phyloP scores from a whole-genome alignment of 805 yeast species.

The Suhomyces sp. region DNA sequence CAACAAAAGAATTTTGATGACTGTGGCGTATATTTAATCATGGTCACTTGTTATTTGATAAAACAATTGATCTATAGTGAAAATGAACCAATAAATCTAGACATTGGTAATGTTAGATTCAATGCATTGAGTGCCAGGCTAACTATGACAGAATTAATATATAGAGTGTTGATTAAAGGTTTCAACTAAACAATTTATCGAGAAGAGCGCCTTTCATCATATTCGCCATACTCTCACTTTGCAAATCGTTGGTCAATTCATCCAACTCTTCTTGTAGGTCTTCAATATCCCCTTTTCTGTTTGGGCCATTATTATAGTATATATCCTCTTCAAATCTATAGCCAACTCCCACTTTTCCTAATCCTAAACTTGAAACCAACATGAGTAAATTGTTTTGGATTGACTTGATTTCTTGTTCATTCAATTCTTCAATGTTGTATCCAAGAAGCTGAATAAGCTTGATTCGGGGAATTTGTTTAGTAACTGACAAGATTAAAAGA shows the following conservation, averaged over 20 bases:
- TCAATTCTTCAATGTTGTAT: constrained; percentile 14
- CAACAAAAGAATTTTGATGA: constrained; percentile 68
- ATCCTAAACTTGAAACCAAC: constrained; percentile 23
- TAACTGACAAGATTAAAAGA: constrained; percentile 27
- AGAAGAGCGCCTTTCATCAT: constrained; percentile 25
- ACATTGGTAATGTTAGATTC: constrained; percentile 39
- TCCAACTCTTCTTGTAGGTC: constrained; percentile 14
- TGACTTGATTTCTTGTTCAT: constrained; percentile 6
- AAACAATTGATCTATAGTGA: constrained; percentile 6
- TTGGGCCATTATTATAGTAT: constrained; percentile 21
- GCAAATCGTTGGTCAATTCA: constrained; percentile 13
- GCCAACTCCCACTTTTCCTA: constrained; percentile 29
- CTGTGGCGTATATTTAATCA: constrained; percentile 53
- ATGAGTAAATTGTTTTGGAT: constrained; percentile 22
- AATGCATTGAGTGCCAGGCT: constrained; percentile 51
- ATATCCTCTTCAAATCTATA: constrained; percentile 24
- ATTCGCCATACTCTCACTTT: constrained; percentile 28
- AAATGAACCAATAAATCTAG: constrained; percentile 33
- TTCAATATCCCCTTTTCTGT: background rate
- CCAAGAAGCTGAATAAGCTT: constrained; percentile 30
- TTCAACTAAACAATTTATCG: too few relatives aligned
- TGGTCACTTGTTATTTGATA: constrained; percentile 32
- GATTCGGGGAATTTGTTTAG: constrained; percentile 21
- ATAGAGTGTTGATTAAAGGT: constrained; percentile 6
- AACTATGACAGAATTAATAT: constrained; percentile 27